phyloP scores from a whole-genome alignment of 805 yeast species.

The Suhomyces kilbournensis region DNA sequence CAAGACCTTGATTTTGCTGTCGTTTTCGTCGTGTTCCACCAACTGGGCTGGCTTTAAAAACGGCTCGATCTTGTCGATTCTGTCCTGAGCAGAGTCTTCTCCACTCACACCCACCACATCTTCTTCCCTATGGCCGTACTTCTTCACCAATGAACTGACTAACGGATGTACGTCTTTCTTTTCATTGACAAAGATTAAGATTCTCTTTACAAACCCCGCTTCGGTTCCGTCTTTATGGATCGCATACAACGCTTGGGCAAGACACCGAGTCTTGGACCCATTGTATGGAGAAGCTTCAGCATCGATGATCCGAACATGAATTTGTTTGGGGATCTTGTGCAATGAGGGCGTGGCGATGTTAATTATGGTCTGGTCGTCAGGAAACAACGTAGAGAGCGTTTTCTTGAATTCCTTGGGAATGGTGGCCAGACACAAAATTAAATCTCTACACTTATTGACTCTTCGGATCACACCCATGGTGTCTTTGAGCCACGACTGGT shows the following conservation, averaged over 20 bases:
- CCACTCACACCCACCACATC: slow-evolving; percentile 69
- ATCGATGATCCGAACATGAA: slow-evolving; percentile 72
- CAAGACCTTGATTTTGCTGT: slow-evolving; percentile 56
- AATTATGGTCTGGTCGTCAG: slow-evolving; percentile 46
- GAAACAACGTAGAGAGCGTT: slow-evolving; percentile 58
- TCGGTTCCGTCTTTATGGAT: slow-evolving; percentile 83
- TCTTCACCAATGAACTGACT: slow-evolving; percentile 48
- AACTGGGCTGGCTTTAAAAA: slow-evolving; percentile 62
- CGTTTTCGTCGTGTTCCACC: slow-evolving; percentile 28
- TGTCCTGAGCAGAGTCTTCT: slow-evolving; percentile 56
- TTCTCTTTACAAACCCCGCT: slow-evolving; percentile 68
- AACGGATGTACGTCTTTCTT: slow-evolving; percentile 60
- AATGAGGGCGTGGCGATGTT: slow-evolving; percentile 76
- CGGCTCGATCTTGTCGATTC: slow-evolving; percentile 53
- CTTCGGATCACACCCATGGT: slow-evolving; percentile 57
- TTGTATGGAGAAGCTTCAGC: slow-evolving; percentile 75
- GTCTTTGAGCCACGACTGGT: slow-evolving; percentile 67
- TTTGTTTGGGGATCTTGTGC: slow-evolving; percentile 77
- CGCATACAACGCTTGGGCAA: slow-evolving; percentile 85
- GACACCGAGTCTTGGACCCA: slow-evolving; percentile 78
- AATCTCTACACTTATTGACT: slow-evolving; percentile 51
- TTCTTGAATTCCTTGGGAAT: slow-evolving; percentile 75
- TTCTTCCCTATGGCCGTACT: slow-evolving; percentile 32
- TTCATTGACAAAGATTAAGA: slow-evolving; percentile 80
- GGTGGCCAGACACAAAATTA: slow-evolving; percentile 86